Evolutionary conservation across 257 asterid genomes (phyloP).

Genomic region (Petrea volubilis): DNA sequence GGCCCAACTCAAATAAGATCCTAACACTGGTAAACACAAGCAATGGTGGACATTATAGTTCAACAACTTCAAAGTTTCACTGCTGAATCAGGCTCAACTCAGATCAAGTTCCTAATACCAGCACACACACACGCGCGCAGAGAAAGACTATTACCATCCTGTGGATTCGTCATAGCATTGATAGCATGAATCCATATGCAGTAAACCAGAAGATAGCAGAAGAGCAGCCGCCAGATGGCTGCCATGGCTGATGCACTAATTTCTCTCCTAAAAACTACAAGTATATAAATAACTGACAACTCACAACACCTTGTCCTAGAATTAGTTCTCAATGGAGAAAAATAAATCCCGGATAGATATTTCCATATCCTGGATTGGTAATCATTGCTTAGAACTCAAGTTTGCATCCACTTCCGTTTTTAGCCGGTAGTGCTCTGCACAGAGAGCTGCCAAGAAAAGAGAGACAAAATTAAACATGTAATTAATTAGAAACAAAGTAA

Average conservation of each 20-base stretch:
- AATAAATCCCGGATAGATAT: slow-evolving; percentile 23
- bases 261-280: not conserved
- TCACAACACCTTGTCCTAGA: not conserved
- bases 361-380: slow-evolving; percentile 12
- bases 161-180: slow-evolving; percentile 43
- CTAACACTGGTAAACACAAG: not conserved
- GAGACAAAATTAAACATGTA: not conserved
- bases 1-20: not conserved
- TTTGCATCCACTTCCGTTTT: slow-evolving; percentile 18
- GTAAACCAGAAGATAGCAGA: slow-evolving; percentile 22
- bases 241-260: slow-evolving; percentile 31
- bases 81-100: not conserved
- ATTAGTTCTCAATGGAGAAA: slow-evolving; percentile 7
- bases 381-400: slow-evolving; percentile 39
- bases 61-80: not conserved
- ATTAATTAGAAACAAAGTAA: not conserved
- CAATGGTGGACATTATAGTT: too few relatives aligned
- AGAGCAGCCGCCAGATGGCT: slow-evolving; percentile 13
- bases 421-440: slow-evolving; percentile 1
- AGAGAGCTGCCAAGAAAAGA: not conserved
- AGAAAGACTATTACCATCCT: slow-evolving; percentile 40
- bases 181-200: slow-evolving; percentile 2
- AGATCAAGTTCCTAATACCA: not conserved
- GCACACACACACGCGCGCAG: not conserved
- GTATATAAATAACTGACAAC: not conserved